Percentiles rank a stretch among this genome's conserved stretches.
phyloP scores from a whole-genome alignment of 208 protist species.

The Crithidia bombi region DNA sequence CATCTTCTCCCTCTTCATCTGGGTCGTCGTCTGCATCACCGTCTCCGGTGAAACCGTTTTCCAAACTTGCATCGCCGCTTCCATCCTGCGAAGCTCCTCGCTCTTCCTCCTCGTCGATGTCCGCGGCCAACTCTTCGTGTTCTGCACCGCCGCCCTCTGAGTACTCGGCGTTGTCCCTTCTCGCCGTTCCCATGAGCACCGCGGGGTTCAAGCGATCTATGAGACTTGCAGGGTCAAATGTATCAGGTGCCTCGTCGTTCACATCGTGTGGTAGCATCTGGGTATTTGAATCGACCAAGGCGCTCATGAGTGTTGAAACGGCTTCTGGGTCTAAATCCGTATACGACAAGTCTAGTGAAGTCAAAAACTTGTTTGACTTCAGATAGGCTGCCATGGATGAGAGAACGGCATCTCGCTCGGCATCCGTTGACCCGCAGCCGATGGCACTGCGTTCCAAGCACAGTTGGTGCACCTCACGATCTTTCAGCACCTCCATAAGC shows the following conservation, averaged over 20 bases:
- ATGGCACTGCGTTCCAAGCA: conserved; percentile 60
- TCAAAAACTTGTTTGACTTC: conserved; percentile 82
- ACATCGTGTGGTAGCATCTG: conserved; percentile 56
- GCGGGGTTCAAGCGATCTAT: not conserved
- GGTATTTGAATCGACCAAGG: conserved; percentile 69
- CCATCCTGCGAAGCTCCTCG: not conserved
- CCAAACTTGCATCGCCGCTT: conserved; percentile 22
- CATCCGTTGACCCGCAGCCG: conserved; percentile 39
- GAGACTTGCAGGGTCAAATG: conserved; percentile 1
- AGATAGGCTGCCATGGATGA: conserved; percentile 49
- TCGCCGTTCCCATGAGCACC: conserved; percentile 13
- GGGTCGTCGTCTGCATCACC: conserved; percentile 16
- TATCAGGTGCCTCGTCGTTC: conserved; percentile 10
- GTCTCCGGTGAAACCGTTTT: conserved; percentile 19
- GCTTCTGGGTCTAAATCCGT: conserved; percentile 51
- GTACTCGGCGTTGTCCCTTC: conserved; percentile 23
- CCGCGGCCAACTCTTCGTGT: conserved; percentile 24
- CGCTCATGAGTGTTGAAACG: conserved; percentile 39
- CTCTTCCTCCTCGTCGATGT: not conserved
- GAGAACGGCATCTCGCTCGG: conserved; percentile 34
- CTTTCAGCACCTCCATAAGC: conserved; percentile 31
- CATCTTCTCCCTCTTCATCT: conserved; percentile 43
- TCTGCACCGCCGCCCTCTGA: conserved; percentile 36
- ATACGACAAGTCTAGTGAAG: conserved; percentile 56
- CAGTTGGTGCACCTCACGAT: conserved; percentile 33